Conservation (phyloP, 345 rosid species). For the Orychophragmus violaceus region DNA sequence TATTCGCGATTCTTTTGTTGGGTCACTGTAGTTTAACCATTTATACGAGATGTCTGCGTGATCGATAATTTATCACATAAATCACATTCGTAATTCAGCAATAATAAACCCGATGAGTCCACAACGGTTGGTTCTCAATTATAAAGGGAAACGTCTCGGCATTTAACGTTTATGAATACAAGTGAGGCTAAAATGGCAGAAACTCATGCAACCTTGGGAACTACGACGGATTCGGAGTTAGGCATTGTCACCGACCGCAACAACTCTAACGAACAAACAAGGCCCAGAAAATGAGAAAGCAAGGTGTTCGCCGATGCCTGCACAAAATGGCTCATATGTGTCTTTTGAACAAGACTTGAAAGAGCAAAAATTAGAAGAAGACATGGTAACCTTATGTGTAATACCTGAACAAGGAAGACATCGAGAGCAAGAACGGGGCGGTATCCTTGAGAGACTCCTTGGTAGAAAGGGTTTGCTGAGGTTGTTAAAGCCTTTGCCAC, state of each 20-base stretch:
- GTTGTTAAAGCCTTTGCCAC: constrained; percentile 96
- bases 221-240: constrained; percentile 44
- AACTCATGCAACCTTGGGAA: constrained; percentile 50
- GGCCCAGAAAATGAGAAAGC: constrained; percentile 94
- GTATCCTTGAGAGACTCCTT: constrained; percentile 73
- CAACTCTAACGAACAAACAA: constrained; percentile 81
- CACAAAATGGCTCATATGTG: constrained; percentile 12
- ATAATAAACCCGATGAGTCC: constrained; percentile 1
- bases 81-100: too few relatives aligned
- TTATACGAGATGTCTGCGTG: too few relatives aligned
- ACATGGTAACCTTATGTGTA: background rate
- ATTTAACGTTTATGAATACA: constrained; percentile 16
- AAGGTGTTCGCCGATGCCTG: constrained; percentile 96
- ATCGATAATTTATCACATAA: too few relatives aligned
- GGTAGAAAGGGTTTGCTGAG: constrained; percentile 78
- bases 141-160: background rate
- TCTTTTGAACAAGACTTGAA: too few relatives aligned
- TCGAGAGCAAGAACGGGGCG: constrained; percentile 89
- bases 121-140: background rate
- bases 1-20: too few relatives aligned
- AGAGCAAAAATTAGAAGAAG: too few relatives aligned
- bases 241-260: constrained; percentile 84
- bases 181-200: background rate
- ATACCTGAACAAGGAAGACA: constrained; percentile 96
- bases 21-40: too few relatives aligned